A percentile compares a stretch with the other conserved stretches of the same genome.
phyloP scores from a whole-genome alignment of 768 basidiomycete genomes.

The Podaxis carcinomalis region DNA sequence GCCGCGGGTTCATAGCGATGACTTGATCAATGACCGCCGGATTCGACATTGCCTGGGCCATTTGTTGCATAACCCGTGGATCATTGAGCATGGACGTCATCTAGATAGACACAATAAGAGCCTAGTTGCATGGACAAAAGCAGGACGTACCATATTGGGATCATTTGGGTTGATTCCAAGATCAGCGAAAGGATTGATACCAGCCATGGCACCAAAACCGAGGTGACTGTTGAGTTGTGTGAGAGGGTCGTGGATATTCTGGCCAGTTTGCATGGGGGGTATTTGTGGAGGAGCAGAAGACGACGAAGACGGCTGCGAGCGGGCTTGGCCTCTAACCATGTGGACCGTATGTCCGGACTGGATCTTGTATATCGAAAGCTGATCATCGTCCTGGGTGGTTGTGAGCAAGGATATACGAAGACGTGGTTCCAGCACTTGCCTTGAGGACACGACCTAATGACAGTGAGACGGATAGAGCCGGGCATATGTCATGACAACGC shows the following conservation, averaged over 20 bases:
- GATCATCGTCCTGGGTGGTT: conserved; percentile 68
- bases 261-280: conserved; percentile 88
- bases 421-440: conserved; percentile 29
- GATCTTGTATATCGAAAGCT: conserved; percentile 83
- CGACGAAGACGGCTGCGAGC: conserved; percentile 28
- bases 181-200: conserved; percentile 88
- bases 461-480: background rate
- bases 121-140: background rate
- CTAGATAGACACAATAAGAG: conserved; percentile 30
- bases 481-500: conserved; percentile 18
- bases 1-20: conserved; percentile 76
- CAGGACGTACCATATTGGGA: conserved; percentile 78
- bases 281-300: conserved; percentile 49
- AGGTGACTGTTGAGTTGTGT: conserved; percentile 76
- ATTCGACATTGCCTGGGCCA: conserved; percentile 82
- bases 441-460: conserved; percentile 67
- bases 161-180: conserved; percentile 91
- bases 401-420: background rate
- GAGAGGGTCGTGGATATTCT: conserved; percentile 83
- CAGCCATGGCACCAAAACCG: conserved; percentile 77
- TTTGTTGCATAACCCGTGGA: conserved; percentile 82
- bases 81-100: conserved; percentile 83
- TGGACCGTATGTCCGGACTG: conserved; percentile 85
- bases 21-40: conserved; percentile 88
- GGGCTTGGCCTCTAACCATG: conserved; percentile 85